Evolutionary conservation across 192 early-diverging fungal species (phyloP).

Genomic region (Coemansia sp.): DNA sequence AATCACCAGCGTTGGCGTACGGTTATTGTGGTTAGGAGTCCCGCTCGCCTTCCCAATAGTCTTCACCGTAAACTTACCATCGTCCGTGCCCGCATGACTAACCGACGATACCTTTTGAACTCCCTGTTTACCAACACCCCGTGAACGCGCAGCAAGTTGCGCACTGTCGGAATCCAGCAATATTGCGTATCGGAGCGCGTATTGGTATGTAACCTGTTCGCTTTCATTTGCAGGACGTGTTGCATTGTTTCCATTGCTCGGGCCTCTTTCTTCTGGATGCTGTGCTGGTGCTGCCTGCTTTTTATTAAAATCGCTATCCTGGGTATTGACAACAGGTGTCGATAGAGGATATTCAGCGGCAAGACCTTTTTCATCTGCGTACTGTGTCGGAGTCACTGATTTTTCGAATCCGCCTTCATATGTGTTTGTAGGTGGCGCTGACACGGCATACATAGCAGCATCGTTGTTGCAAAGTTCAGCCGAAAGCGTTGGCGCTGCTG

Average conservation of each 20-base stretch:
- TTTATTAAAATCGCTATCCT: neutral
- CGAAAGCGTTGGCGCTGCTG: neutral
- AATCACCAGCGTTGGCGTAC: conserved; percentile 47
- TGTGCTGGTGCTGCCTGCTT: neutral
- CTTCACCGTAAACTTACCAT: conserved; percentile 26
- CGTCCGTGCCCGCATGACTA: neutral
- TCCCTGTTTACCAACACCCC: conserved; percentile 4
- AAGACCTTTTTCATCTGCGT: neutral
- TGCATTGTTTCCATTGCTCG: neutral
- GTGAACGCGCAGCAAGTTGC: conserved; percentile 42
- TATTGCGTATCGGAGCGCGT: conserved; percentile 54
- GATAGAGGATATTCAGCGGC: neutral
- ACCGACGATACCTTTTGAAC: conserved; percentile 3
- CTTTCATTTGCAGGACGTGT: conserved; percentile 7
- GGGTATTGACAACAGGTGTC: neutral
- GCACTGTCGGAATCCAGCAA: conserved; percentile 48
- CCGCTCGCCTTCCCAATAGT: conserved; percentile 45
- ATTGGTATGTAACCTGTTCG: conserved; percentile 48
- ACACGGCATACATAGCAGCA: neutral
- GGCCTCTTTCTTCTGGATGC: neutral
- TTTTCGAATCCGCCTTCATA: neutral
- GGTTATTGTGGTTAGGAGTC: conserved; percentile 43
- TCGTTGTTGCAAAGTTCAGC: neutral
- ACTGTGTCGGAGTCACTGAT: neutral
- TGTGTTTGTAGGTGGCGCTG: neutral